These are phyloP conservation scores for Bonia amplexicaulis DNA, from an alignment of 176 grass and related monocot genomes.

Conservation along the genomic window DNA sequence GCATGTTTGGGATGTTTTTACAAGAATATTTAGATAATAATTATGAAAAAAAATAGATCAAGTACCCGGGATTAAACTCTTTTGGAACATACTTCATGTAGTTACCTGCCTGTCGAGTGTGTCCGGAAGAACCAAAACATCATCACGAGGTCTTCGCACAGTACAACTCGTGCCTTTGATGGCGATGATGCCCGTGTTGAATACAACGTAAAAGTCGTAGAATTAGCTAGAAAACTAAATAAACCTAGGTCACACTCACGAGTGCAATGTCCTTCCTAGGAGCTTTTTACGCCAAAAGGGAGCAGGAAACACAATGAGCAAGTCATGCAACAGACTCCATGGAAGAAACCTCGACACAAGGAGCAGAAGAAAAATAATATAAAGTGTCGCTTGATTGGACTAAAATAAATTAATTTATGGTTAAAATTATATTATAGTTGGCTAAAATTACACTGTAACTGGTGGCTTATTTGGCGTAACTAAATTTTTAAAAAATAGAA, in stretches of 20 bases:
- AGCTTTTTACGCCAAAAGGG: neutral
- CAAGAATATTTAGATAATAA: neutral
- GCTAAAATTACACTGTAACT: too few relatives aligned
- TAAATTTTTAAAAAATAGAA: too few relatives aligned
- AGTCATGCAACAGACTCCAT: neutral
- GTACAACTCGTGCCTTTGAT: neutral
- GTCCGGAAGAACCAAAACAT: slow-evolving; percentile 18
- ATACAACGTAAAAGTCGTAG: neutral
- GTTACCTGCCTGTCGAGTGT: neutral
- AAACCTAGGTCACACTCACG: neutral
- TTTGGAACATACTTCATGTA: neutral
- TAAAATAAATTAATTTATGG: too few relatives aligned
- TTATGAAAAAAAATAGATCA: neutral
- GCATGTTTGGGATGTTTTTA: neutral
- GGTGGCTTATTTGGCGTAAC: too few relatives aligned
- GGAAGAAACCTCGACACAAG: slow-evolving; percentile 1
- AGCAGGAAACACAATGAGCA: neutral
- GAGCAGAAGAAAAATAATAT: neutral
- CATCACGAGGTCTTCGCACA: slow-evolving; percentile 18
- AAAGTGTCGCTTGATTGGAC: too few relatives aligned
- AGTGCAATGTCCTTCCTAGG: neutral
- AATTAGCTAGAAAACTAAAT: neutral
- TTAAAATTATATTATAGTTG: too few relatives aligned
- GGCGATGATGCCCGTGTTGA: slow-evolving; percentile 21
- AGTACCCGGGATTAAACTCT: neutral